Evolutionary conservation across 768 basidiomycete species (phyloP), one percentile per base, ranked within the genome.

Genomic region (Rhizopogon vinicolor): DNA sequence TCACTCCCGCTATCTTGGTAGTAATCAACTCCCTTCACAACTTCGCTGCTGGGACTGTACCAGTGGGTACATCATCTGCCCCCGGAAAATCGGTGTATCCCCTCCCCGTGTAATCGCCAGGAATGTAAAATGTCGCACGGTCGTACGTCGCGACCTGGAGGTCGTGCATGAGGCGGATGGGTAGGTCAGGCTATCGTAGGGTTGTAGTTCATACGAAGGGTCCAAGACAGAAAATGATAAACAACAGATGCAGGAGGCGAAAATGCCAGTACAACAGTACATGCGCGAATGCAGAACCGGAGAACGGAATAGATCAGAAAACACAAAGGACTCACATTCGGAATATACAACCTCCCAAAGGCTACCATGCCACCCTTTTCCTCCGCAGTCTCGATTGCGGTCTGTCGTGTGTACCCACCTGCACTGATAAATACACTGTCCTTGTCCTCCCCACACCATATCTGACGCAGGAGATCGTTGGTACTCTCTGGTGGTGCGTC

Each of bases 61-160:
- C 25, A 25, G 25, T 25, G 25, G 25, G 25, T 9, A 3, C 29
- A 31, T 48, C 10, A 29, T 31, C 42, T 48, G 63, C 61, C 44
- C 66, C 68, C 3, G 68, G 64, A 54, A 70, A 72, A 35, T 70
- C 67, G 0, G 63, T 70, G 41, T 70, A 74, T n/a, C 71, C 71
- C 10, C 57, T 61, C 8, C 65, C 63, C n/a, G 62, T 64, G 9
- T 13, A 29, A n/a, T 65, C 62, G 3, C 63, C 62, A 1, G 57
- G 22, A 5, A 53, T 51, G 52, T 73, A 74, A 39, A 67, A 74
- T 28, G 59, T 62, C 31, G 62, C 61, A 22, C 69, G 58, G 45
- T 71, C 63, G 6, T 57, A 62, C 1, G 56, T 42, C 4, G 61
- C 58, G 50, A 75, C 57, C 7, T 68, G 58, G 5, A 72, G 58